Evolutionary conservation across 2,329 filamentous ascomycete species (phyloP), one percentile per base, ranked within the genome.

Genomic region (Monilinia laxa): DNA sequence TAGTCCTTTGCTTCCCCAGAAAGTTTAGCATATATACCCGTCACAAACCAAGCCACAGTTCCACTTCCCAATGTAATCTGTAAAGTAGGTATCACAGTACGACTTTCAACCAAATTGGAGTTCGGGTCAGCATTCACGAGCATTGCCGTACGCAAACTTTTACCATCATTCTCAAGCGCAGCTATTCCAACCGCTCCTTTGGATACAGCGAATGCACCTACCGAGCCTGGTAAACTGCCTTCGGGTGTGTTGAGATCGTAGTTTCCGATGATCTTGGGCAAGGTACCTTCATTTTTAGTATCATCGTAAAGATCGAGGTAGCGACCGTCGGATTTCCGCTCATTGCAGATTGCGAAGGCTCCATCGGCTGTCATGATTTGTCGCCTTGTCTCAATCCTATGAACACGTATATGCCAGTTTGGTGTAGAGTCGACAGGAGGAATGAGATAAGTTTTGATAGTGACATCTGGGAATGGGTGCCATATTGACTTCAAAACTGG

Each of bases 81-180:
- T 73, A 93, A 77, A 40, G 88, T 88, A 31, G 91, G 91, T 71
- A 93, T 84, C 53, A 90, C 82, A 4, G 89, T 92, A 67, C 90
- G 80, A 67, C 87, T 86, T 78, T 92, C 87, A 2, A 92, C 81
- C 45, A 93, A 78, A 77, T 93, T 93, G 58, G 88, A 90, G 78
- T 93, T 93, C 9, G 90, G 90, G 75, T 93, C 91, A 14, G 90
- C 89, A 67, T 92, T 87, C 58, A 93, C 85, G 35, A 92, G 81
- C 74, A 84, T 87, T 3, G 90, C 90, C 64, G 54, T 73, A 76
- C 64, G 74, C 70, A 4, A 68, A 72, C n/a, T 76, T 56, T 38
- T 20, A 38, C 20, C 28, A 72, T 74, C 35, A 74, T 71, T 0
- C 72, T 76, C 81, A 65, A 82, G 79, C 70, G 78, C 87, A 75